Conservation (phyloP, 495 filamentous ascomycete species). For the Podospora didyma region DNA sequence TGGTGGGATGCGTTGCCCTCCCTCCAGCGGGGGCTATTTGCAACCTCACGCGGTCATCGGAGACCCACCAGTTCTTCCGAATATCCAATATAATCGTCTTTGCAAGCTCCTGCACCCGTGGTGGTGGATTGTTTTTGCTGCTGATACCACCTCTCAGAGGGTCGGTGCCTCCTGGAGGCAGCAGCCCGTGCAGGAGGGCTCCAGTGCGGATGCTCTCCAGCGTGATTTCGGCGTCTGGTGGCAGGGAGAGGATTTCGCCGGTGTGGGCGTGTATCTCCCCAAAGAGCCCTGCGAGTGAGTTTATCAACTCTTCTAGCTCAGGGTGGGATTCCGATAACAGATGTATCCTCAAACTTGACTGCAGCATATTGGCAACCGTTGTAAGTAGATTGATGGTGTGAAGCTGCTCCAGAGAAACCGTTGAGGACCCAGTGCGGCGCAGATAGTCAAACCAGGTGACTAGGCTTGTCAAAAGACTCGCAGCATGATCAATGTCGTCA, state of each 20-base stretch:
- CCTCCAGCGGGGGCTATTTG: slow-evolving; percentile 27
- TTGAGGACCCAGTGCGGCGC: neutral
- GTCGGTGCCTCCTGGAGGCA: too few relatives aligned
- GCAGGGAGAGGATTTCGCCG: neutral
- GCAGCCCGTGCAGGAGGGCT: neutral
- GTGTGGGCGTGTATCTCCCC: neutral
- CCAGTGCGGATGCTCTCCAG: neutral
- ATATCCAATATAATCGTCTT: slow-evolving; percentile 35
- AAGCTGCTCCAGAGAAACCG: slow-evolving; percentile 9
- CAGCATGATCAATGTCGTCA: slow-evolving; percentile 21
- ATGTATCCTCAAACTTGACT: slow-evolving; percentile 12
- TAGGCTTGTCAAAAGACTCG: slow-evolving; percentile 14
- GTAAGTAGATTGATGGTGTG: slow-evolving; percentile 15
- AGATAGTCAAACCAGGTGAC: slow-evolving; percentile 16
- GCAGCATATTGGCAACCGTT: slow-evolving; percentile 11
- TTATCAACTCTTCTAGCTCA: neutral
- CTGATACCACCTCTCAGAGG: neutral
- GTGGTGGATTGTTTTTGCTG: neutral
- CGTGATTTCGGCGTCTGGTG: neutral
- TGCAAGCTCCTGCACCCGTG: slow-evolving; percentile 27
- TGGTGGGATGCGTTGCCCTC: slow-evolving; percentile 11
- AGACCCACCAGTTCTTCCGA: slow-evolving; percentile 33
- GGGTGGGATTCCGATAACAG: slow-evolving; percentile 6
- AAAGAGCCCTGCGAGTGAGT: slow-evolving; percentile 2
- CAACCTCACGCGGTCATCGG: slow-evolving; percentile 26